These are phyloP conservation scores for Sphagnurus paluster DNA, from an alignment of 1,284 basidiomycete species.

Conservation along the genomic window DNA sequence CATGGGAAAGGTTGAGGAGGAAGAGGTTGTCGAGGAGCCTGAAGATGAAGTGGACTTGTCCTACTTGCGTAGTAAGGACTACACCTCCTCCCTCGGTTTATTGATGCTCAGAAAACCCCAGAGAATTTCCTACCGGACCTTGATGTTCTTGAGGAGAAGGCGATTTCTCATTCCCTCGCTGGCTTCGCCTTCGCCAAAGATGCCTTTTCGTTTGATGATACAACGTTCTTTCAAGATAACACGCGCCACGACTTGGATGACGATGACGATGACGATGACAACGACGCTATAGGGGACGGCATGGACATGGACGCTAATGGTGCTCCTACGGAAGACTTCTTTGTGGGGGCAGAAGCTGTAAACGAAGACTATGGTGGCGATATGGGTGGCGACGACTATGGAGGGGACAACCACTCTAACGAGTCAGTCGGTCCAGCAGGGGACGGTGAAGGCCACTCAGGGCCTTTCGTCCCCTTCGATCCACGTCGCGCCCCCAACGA, in stretches of 20 bases:
- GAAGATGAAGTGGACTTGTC: conserved; percentile 70
- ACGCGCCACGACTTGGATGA: conserved; percentile 44
- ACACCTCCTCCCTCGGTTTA: conserved; percentile 7
- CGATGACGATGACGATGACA: conserved; percentile 38
- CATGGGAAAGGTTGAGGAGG: conserved; percentile 76
- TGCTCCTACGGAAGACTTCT: conserved; percentile 73
- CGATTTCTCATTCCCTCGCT: conserved; percentile 79
- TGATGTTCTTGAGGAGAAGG: conserved; percentile 60
- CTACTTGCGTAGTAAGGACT: conserved; percentile 61
- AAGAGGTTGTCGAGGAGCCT: conserved; percentile 66
- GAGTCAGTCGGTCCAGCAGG: conserved; percentile 41
- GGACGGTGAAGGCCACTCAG: conserved; percentile 36
- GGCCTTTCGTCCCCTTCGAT: conserved; percentile 74
- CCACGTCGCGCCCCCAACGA: conserved; percentile 72
- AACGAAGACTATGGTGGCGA: conserved; percentile 54
- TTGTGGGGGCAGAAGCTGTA: conserved; percentile 72
- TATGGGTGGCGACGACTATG: conserved; percentile 47
- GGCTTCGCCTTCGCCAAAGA: conserved; percentile 78
- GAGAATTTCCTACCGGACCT: conserved; percentile 72
- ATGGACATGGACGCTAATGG: conserved; percentile 48
- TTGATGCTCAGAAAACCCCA: conserved; percentile 16
- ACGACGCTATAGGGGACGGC: conserved; percentile 35
- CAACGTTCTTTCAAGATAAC: conserved; percentile 55
- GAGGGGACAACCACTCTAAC: conserved; percentile 43
- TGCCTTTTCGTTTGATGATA: conserved; percentile 62